A percentile compares a stretch with the other conserved stretches of the same genome.
Evolutionary conservation across 495 filamentous ascomycete species (phyloP).

Genomic region (Delitschia confertaspora): DNA sequence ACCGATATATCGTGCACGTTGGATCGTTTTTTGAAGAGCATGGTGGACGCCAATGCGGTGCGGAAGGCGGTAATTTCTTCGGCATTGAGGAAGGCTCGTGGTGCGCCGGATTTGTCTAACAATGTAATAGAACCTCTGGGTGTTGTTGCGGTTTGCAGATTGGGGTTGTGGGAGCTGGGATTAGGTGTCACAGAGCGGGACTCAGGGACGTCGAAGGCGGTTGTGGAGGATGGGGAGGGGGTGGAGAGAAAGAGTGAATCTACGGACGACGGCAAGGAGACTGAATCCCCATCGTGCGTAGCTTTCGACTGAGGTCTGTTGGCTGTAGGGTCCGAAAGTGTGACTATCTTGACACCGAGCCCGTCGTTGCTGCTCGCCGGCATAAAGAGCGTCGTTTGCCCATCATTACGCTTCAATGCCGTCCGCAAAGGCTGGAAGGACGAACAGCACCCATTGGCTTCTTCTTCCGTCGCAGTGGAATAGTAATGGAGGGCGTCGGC

Average conservation of each 20-base stretch:
- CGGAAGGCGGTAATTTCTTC: constrained; percentile 86
- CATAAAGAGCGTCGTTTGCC: constrained; percentile 86
- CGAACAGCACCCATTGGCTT: constrained; percentile 44
- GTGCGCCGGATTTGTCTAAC: constrained; percentile 55
- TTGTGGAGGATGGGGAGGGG: constrained; percentile 4
- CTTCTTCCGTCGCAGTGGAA: constrained; percentile 52
- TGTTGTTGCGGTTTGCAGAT: constrained; percentile 41
- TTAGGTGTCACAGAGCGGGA: constrained; percentile 13
- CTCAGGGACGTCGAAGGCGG: constrained; percentile 17
- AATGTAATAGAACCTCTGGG: constrained; percentile 75
- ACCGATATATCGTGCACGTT: constrained; percentile 64
- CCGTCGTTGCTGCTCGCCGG: constrained; percentile 57
- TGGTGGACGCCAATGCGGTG: constrained; percentile 72
- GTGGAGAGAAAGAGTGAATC: constrained; percentile 24
- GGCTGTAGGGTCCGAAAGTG: constrained; percentile 30
- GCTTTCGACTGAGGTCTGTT: constrained; percentile 36
- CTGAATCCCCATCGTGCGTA: not conserved
- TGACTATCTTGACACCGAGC: constrained; percentile 57
- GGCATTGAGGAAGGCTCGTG: constrained; percentile 74
- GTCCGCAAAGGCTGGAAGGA: constrained; percentile 71
- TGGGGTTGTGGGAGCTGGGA: constrained; percentile 17
- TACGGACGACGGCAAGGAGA: constrained; percentile 13
- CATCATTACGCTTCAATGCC: constrained; percentile 57
- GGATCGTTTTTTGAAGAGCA: constrained; percentile 62
- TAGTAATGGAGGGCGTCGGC: constrained; percentile 71